Percentiles rank a stretch among this genome's conserved stretches.
phyloP scores from a whole-genome alignment of 441 rosid genomes.

The Gossypium davidsonii region DNA sequence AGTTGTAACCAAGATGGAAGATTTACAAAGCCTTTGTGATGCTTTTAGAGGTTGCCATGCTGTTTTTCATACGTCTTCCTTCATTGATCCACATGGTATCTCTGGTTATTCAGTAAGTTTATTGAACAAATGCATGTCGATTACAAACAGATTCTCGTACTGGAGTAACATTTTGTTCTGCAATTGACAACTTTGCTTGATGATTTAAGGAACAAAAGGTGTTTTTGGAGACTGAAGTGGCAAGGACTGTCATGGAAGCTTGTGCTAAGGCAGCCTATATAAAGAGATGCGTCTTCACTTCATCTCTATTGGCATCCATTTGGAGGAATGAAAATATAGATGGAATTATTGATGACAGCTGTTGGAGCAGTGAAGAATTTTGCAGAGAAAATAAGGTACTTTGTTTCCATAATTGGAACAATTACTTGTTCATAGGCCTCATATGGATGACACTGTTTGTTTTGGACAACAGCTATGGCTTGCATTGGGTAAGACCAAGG shows the following conservation, averaged over 20 bases:
- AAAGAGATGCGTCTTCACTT: slow-evolving; percentile 34
- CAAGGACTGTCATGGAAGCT: slow-evolving; percentile 35
- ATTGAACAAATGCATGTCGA: background rate
- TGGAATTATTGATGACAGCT: slow-evolving; percentile 17
- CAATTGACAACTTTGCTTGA: background rate
- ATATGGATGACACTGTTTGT: background rate
- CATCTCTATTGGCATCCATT: slow-evolving; percentile 35
- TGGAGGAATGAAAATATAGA: slow-evolving; percentile 20
- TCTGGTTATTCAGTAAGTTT: slow-evolving; percentile 32
- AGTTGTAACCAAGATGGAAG: slow-evolving; percentile 28
- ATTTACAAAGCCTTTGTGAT: slow-evolving; percentile 23
- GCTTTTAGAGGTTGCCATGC: slow-evolving; percentile 41
- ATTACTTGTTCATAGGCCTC: background rate
- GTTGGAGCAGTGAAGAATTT: slow-evolving; percentile 33
- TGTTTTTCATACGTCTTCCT: slow-evolving; percentile 38
- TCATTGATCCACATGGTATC: slow-evolving; percentile 36
- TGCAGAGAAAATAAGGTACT: slow-evolving; percentile 37
- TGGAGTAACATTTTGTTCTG: background rate
- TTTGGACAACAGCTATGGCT: slow-evolving; percentile 32
- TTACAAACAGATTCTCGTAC: background rate
- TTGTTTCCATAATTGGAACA: background rate
- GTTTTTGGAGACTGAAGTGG: slow-evolving; percentile 29
- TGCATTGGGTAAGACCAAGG: slow-evolving; percentile 34
- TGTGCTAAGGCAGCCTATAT: slow-evolving; percentile 29
- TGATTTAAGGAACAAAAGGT: slow-evolving; percentile 30